Evolutionary conservation across 352 stramenopile species (phyloP).

Genomic region (Phytophthora pistaciae): DNA sequence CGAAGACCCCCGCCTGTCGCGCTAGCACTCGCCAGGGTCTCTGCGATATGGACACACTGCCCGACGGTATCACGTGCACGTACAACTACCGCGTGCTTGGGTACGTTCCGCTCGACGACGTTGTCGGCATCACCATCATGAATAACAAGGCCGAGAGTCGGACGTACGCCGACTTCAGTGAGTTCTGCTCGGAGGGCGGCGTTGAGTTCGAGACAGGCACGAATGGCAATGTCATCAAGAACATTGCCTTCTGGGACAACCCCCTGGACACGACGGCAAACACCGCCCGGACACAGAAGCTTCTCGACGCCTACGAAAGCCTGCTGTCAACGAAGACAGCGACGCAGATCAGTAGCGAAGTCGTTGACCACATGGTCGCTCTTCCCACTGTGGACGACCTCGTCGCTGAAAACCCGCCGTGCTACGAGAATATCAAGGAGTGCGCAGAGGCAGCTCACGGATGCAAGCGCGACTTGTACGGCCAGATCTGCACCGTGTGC

Average conservation of each 20-base stretch:
- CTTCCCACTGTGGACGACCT: conserved; percentile 49
- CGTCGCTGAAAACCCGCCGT: conserved; percentile 51
- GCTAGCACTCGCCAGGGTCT: conserved; percentile 42
- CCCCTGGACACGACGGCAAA: conserved; percentile 48
- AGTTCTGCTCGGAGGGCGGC: conserved; percentile 63
- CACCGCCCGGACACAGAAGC: conserved; percentile 31
- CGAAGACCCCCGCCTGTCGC: conserved; percentile 51
- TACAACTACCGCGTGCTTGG: conserved; percentile 72
- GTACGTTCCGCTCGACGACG: conserved; percentile 72
- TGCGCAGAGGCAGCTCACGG: conserved; percentile 42
- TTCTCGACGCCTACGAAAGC: conserved; percentile 58
- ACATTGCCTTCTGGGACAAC: conserved; percentile 65
- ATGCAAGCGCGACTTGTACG: conserved; percentile 61
- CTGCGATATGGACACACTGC: conserved; percentile 41
- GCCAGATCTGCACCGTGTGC: conserved; percentile 65
- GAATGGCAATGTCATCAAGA: conserved; percentile 10
- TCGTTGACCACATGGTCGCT: conserved; percentile 44
- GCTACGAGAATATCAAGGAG: conserved; percentile 55
- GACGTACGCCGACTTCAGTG: conserved; percentile 54
- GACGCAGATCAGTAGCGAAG: conserved; percentile 33
- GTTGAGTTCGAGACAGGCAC: conserved; percentile 51
- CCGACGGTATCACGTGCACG: conserved; percentile 70
- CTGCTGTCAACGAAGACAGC: conserved; percentile 32
- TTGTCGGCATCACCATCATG: conserved; percentile 76
- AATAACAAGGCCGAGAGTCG: conserved; percentile 27